phyloP scores from a whole-genome alignment of 2,329 filamentous ascomycete species.

The Diaporthe ilicicola region DNA sequence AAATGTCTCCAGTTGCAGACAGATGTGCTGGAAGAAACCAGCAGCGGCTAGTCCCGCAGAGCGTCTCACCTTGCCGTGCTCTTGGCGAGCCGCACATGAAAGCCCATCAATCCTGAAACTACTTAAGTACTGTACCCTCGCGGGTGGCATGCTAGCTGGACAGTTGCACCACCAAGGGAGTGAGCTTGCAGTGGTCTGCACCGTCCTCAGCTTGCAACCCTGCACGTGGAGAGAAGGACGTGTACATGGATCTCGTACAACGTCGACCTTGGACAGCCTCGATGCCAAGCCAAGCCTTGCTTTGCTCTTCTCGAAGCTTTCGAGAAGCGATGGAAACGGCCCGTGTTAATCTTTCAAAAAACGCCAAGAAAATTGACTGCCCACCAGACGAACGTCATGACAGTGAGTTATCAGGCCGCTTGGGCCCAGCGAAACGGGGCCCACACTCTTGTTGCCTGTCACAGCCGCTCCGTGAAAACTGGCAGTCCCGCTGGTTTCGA shows the following conservation, averaged over 20 bases:
- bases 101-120: not conserved
- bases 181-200: not conserved
- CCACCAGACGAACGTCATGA: conserved; percentile 14
- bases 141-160: no score
- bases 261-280: not conserved
- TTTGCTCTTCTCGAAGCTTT: not conserved
- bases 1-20: no score
- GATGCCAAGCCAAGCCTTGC: conserved; percentile 9
- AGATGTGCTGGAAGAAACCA: not conserved
- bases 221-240: not conserved
- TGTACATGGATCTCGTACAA: not conserved
- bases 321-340: not conserved
- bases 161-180: not conserved
- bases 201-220: not conserved
- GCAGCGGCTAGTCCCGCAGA: not conserved
- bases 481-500: conserved; percentile 12
- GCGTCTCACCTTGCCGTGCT: not conserved
- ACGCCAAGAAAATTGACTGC: not conserved
- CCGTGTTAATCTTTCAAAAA: conserved; percentile 1
- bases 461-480: not conserved
- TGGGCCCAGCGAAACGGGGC: not conserved
- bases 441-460: not conserved
- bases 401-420: not conserved
- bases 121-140: no score
- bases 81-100: not conserved